These are phyloP conservation scores for Aspergillus pseudonomiae DNA, from an alignment of 2,329 filamentous ascomycete species.

Conservation along the genomic window DNA sequence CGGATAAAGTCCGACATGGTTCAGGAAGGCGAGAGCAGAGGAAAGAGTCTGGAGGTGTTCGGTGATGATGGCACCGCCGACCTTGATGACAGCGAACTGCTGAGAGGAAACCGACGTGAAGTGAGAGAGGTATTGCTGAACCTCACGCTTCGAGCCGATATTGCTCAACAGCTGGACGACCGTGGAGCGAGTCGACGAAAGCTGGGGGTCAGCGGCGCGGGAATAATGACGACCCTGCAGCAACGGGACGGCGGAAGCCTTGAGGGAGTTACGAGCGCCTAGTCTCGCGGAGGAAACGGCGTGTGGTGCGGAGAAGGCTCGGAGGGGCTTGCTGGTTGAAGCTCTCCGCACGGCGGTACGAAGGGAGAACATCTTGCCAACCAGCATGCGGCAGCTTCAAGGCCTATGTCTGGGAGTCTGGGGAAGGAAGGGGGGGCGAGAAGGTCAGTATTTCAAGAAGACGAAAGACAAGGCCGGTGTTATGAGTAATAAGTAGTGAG, in stretches of 20 bases:
- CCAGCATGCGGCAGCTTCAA: slow-evolving; percentile 46
- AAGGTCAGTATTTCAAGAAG: slow-evolving; percentile 9
- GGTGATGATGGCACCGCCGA: slow-evolving; percentile 92
- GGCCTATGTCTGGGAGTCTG: slow-evolving; percentile 22
- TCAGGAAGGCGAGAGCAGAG: slow-evolving; percentile 84
- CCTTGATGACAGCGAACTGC: slow-evolving; percentile 98
- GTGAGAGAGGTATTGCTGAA: slow-evolving; percentile 95
- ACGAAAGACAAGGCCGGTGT: slow-evolving; percentile 6
- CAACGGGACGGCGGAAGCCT: slow-evolving; percentile 30
- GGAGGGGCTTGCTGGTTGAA: slow-evolving; percentile 43
- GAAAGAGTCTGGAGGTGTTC: slow-evolving; percentile 92
- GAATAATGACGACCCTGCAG: slow-evolving; percentile 48
- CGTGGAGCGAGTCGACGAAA: slow-evolving; percentile 70
- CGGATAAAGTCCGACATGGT: slow-evolving; percentile 91
- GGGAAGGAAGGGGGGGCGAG: slow-evolving; percentile 10
- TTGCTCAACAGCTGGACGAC: slow-evolving; percentile 91
- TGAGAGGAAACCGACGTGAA: slow-evolving; percentile 96
- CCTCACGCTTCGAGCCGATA: slow-evolving; percentile 93
- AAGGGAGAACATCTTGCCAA: slow-evolving; percentile 47
- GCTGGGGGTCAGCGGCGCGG: slow-evolving; percentile 52
- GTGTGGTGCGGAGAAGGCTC: slow-evolving; percentile 44
- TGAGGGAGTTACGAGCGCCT: slow-evolving; percentile 28
- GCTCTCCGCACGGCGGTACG: slow-evolving; percentile 50
- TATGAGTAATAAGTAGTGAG: slow-evolving; percentile 14
- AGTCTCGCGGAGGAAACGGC: slow-evolving; percentile 35